Base-by-base conservation (phyloP, 805 yeast species). In the Candida sakaeoensis region DNA sequence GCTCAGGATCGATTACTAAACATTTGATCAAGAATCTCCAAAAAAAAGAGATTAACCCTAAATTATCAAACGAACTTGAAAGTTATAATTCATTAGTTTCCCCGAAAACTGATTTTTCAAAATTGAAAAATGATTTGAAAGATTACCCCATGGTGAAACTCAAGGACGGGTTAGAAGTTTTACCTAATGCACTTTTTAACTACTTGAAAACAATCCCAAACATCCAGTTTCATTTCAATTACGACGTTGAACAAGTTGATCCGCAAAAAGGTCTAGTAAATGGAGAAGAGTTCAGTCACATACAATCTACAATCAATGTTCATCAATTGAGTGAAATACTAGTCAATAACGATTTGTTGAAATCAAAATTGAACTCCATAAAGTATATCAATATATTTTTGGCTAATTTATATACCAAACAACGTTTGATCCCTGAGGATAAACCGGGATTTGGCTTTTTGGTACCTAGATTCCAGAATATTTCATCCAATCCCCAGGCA, bases 381-480 rank as follows among this genome's bases (percentile, higher is more conserved):
- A 58, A 63, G n/a, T 74, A 75, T 41, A 63, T 74, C 0, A 63
- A 62, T 39, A 61, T 93, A 13, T 73, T 80, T 16, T 70, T 91
- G 40, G 85, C 81, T 16, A 90, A 93, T 51, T 67, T 85, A 24
- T 85, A 73, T 48, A 44, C 59, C 58, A 80, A 33, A 55, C 28
- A 58, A 53, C 49, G 58, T 61, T 15, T 66, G 19, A 58, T 64
- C 14, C 71, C 69, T 2, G 39, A 49, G 17, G 49, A 58, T 8
- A 57, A 63, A 23, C 69, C 74, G 42, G 95, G 97, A 27, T 91
- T 91, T 70, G 99, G 99, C 1, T 87, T 84, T 50, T 70, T 91
- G 34, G 84, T 90, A 8, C 99, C 99, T 2, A 53, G 54, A 40
- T 40, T 51, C 6, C 67, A 70, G 44, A 36, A 48, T 5, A n/a